phyloP scores from a whole-genome alignment of 768 basidiomycete genomes.

The Ramaria rubella region DNA sequence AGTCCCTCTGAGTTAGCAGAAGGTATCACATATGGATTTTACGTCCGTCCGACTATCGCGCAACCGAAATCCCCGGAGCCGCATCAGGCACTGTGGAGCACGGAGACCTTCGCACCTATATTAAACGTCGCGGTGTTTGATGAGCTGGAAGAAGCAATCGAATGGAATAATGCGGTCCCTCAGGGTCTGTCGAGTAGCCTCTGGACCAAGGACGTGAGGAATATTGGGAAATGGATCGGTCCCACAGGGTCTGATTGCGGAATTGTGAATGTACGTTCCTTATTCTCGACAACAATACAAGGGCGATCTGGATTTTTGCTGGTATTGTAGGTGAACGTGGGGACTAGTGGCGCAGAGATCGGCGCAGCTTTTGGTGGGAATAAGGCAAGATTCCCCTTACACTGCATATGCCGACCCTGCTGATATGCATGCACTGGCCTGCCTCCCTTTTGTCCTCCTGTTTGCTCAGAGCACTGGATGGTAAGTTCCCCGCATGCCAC shows the following conservation, averaged over 20 bases:
- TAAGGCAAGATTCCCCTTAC: slow-evolving; percentile 49
- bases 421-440: background rate
- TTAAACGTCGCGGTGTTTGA: slow-evolving; percentile 83
- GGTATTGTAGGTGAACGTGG: slow-evolving; percentile 53
- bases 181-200: slow-evolving; percentile 89
- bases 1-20: slow-evolving; percentile 37
- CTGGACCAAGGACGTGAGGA: slow-evolving; percentile 81
- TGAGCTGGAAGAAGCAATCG: slow-evolving; percentile 77
- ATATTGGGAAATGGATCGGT: slow-evolving; percentile 89
- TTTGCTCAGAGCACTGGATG: slow-evolving; percentile 68
- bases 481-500: slow-evolving; percentile 35
- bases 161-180: slow-evolving; percentile 85
- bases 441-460: background rate
- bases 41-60: slow-evolving; percentile 83
- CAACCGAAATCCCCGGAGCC: slow-evolving; percentile 54
- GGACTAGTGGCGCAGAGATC: slow-evolving; percentile 65
- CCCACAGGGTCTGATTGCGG: slow-evolving; percentile 85
- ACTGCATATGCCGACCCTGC: background rate
- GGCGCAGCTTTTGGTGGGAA: slow-evolving; percentile 92
- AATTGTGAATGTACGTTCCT: slow-evolving; percentile 73
- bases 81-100: slow-evolving; percentile 58
- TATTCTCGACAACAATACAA: background rate
- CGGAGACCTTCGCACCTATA: slow-evolving; percentile 86
- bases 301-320: background rate
- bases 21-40: slow-evolving; percentile 64